phyloP scores from a whole-genome alignment of 192 early-diverging fungal species.

The Allomyces javanicus region DNA sequence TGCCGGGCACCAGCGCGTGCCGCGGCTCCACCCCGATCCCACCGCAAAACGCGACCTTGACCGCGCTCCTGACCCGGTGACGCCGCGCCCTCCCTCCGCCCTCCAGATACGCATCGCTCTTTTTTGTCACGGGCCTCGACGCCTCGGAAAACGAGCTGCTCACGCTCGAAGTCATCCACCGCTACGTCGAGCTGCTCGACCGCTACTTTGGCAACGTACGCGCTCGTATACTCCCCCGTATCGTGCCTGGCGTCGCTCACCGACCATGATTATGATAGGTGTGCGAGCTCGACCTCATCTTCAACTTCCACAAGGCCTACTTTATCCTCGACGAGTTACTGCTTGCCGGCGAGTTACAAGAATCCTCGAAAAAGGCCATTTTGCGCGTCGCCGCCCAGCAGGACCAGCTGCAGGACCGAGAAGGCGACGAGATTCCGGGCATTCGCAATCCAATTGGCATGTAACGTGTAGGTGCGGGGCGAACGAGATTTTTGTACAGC shows the following conservation, averaged over 20 bases:
- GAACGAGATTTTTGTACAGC: too few relatives aligned
- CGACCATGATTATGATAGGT: slow-evolving; percentile 17
- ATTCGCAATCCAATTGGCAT: not conserved
- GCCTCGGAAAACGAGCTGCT: slow-evolving; percentile 85
- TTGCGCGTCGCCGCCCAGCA: slow-evolving; percentile 49
- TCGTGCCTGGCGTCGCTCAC: not conserved
- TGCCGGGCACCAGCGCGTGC: too few relatives aligned
- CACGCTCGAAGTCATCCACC: slow-evolving; percentile 85
- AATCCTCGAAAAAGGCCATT: slow-evolving; percentile 70
- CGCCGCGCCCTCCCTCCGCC: not conserved
- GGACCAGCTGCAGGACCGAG: slow-evolving; percentile 51
- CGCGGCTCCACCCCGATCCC: too few relatives aligned
- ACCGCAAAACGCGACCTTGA: too few relatives aligned
- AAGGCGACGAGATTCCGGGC: slow-evolving; percentile 28
- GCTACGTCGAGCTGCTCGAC: slow-evolving; percentile 94
- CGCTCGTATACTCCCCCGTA: not conserved
- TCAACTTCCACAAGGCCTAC: slow-evolving; percentile 88
- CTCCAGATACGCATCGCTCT: slow-evolving; percentile 79
- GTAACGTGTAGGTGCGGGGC: too few relatives aligned
- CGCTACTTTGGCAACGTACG: slow-evolving; percentile 86
- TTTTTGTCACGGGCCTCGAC: slow-evolving; percentile 90
- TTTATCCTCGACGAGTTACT: slow-evolving; percentile 74
- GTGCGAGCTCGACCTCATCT: slow-evolving; percentile 92
- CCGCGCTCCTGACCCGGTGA: not conserved
- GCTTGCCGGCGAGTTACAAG: slow-evolving; percentile 84